Base-by-base conservation (phyloP, 2,329 filamentous ascomycete species). In the Aureobasidium sp. region DNA sequence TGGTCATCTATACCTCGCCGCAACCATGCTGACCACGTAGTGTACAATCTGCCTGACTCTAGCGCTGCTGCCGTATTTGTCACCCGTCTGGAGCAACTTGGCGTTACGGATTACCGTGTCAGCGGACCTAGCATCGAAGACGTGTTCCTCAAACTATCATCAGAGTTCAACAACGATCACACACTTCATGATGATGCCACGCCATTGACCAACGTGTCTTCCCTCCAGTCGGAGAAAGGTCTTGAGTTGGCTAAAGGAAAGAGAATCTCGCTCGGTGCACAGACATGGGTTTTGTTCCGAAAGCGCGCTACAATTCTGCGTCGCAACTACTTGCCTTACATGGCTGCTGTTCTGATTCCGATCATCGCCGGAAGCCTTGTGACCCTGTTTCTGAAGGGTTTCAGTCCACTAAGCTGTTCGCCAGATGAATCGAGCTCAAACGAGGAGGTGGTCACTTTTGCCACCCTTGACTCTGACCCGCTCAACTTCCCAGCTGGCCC, bases 101-200 rank as follows among this genome's bases (percentile, higher is more conserved):
- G 84, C 0, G 80, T 95, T 42, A 78, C 79, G 17, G 88, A 95
- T 61, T 96, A 95, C 70, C 86, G 91, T 61, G 88, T 96, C 65
- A 88, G 88, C 17, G 90, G 90, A 0, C 93, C 92, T 0, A 95
- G 90, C 0, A 91, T 96, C 42, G 93, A 96, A 70, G 91, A 96
- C 66, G 91, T 96, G 0, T 96, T 96, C 72, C 75, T 96, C 25
- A 86, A 89, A 65, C 79, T 96, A 40, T 90, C 91, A 0, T 89
- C 93, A 68, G 91, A 96, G 70, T 81, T 90, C 62, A 81, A 79
- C 60, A 79, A 79, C 6, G 37, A 61, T 59, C 40, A 61, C 45
- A 60, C 57, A 35, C 25, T 62, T 50, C 62, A 64, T 21, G 64
- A 64, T n/a, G 66, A 66, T 27, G 62, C 63, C 19, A 46, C 60